Evolutionary conservation across 768 basidiomycete genomes (phyloP).

Genomic region (Rhodotorula diobovata): DNA sequence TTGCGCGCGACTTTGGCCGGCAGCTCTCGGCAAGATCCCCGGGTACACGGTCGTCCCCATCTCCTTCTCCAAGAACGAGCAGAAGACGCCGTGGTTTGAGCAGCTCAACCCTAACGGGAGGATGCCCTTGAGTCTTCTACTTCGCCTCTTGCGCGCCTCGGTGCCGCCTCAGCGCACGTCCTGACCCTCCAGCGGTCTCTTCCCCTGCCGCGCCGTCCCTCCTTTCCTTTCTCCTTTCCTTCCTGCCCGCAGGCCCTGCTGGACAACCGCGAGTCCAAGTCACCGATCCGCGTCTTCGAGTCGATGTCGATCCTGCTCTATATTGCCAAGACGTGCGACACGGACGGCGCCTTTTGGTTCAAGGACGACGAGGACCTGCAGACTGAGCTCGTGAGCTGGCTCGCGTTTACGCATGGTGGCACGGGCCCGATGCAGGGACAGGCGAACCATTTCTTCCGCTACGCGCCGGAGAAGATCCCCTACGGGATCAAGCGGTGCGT

Average conservation of each 20-base stretch:
- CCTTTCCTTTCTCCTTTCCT: no score
- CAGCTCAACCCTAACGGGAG: constrained; percentile 29
- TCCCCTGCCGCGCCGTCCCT: background rate
- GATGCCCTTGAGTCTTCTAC: constrained; percentile 4
- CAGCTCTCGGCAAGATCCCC: constrained; percentile 10
- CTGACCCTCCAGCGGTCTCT: background rate
- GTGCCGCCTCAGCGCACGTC: no score
- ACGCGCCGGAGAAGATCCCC: constrained; percentile 41
- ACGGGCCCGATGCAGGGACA: constrained; percentile 35
- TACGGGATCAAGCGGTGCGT: constrained; percentile 32
- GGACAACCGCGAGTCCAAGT: constrained; percentile 37
- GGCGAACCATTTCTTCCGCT: constrained; percentile 40
- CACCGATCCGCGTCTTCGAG: constrained; percentile 38
- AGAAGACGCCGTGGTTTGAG: constrained; percentile 29
- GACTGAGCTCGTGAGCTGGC: constrained; percentile 24
- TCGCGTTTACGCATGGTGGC: constrained; percentile 19
- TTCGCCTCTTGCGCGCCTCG: no score
- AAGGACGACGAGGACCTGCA: constrained; percentile 18
- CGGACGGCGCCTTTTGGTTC: constrained; percentile 32
- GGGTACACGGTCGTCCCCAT: constrained; percentile 30
- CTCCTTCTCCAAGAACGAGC: constrained; percentile 32
- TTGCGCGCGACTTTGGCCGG: no score
- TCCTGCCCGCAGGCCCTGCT: constrained; percentile 28
- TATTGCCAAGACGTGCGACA: constrained; percentile 34
- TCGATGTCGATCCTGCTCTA: constrained; percentile 15